These are phyloP conservation scores for Tolypocladium tropicale DNA, from an alignment of 2,329 filamentous ascomycete genomes.

Conservation along the genomic window DNA sequence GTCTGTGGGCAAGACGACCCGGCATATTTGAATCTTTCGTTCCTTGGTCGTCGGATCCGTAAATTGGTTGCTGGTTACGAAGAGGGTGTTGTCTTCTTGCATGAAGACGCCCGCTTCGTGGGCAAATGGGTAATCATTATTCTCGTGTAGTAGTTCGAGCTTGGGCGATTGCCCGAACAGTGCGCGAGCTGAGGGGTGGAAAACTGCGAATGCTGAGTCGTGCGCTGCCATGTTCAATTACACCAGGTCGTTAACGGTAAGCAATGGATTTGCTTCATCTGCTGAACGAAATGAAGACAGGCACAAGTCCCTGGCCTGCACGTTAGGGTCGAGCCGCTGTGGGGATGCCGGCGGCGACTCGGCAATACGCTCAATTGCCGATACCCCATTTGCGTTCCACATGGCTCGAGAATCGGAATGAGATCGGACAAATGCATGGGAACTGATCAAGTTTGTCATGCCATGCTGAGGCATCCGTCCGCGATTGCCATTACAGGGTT, in stretches of 20 bases:
- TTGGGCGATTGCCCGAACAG: slow-evolving; percentile 24
- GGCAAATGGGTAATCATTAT: slow-evolving; percentile 31
- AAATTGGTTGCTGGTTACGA: slow-evolving; percentile 24
- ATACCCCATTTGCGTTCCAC: too few species aligned
- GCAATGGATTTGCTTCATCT: neutral
- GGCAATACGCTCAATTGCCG: neutral
- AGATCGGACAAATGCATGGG: too few species aligned
- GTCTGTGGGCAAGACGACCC: slow-evolving; percentile 10
- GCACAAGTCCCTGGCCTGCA: neutral
- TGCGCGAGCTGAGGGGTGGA: slow-evolving; percentile 9
- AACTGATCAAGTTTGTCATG: too few species aligned
- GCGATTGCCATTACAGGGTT: too few species aligned
- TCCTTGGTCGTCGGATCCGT: slow-evolving; percentile 8
- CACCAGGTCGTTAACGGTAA: neutral
- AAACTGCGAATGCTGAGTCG: neutral
- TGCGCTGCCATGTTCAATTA: neutral
- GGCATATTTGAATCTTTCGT: slow-evolving; percentile 19
- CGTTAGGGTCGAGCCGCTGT: neutral
- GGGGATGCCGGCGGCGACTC: neutral
- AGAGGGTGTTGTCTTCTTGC: slow-evolving; percentile 14
- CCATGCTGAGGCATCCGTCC: too few species aligned
- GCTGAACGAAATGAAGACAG: neutral
- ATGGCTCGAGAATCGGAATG: too few species aligned
- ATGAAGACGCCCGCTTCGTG: slow-evolving; percentile 34
- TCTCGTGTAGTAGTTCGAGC: slow-evolving; percentile 26